phyloP scores from a whole-genome alignment of 148 eudicot species.

The Camellia sinensis region DNA sequence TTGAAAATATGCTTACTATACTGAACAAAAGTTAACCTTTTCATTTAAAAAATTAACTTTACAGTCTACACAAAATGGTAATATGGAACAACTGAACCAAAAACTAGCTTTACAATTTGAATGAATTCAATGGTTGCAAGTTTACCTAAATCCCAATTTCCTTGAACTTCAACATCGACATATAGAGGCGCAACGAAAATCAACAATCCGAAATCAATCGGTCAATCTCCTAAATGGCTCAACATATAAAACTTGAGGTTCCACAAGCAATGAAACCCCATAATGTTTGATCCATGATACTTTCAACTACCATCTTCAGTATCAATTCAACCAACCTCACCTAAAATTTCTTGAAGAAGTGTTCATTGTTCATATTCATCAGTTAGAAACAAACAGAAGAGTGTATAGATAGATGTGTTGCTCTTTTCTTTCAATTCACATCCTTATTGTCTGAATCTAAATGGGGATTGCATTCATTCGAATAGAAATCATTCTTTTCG shows the following conservation, averaged over 20 bases:
- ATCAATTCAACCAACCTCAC: too few species aligned
- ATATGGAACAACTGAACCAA: neutral
- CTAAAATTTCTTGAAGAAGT: neutral
- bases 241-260: neutral
- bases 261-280: neutral
- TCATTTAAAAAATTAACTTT: neutral
- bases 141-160: neutral
- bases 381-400: neutral
- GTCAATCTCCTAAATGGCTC: neutral
- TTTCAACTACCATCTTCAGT: neutral
- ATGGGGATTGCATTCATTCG: constrained; percentile 75
- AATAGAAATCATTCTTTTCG: constrained; percentile 75
- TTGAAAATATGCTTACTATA: neutral
- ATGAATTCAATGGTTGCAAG: constrained; percentile 7
- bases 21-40: neutral
- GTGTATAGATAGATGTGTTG: too few species aligned
- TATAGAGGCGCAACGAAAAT: neutral
- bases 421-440: neutral
- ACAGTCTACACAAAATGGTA: neutral
- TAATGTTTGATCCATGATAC: neutral
- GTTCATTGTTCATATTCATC: neutral
- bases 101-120: neutral
- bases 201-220: neutral
- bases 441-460: constrained; percentile 17
- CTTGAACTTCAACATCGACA: neutral